Evolutionary conservation across 2,329 filamentous ascomycete genomes (phyloP).

Genomic region (Pezicula neosporulosa): DNA sequence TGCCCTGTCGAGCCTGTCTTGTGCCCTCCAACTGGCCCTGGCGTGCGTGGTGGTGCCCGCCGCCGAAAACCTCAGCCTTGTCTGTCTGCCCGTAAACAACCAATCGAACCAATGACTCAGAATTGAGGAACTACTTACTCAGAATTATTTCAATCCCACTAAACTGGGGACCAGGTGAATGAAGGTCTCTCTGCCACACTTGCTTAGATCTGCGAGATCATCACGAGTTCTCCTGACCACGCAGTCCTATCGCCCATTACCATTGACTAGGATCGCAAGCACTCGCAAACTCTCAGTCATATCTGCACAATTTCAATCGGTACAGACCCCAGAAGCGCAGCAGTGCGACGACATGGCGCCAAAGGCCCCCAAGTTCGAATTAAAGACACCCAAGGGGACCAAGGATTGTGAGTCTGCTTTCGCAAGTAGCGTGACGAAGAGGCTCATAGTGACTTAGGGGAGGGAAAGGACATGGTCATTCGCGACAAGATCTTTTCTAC

Average conservation of each 20-base stretch:
- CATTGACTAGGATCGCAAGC: constrained; percentile 10
- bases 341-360: constrained; percentile 26
- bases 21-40: too few relatives aligned
- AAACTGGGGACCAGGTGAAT: constrained; percentile 19
- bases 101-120: constrained; percentile 24
- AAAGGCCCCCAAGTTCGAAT: constrained; percentile 53
- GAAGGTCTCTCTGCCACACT: constrained; percentile 20
- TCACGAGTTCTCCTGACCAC: constrained; percentile 13
- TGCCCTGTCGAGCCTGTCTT: constrained; percentile 1
- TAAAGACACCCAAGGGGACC: constrained; percentile 90
- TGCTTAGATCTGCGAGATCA: constrained; percentile 27
- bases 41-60: neutral
- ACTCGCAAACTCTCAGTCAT: constrained; percentile 17
- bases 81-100: constrained; percentile 9
- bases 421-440: constrained; percentile 16
- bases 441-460: constrained; percentile 41
- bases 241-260: constrained; percentile 5
- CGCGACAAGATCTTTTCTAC: constrained; percentile 76
- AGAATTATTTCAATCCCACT: constrained; percentile 8
- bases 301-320: constrained; percentile 2
- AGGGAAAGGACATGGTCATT: constrained; percentile 74
- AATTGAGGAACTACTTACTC: constrained; percentile 11
- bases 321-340: neutral
- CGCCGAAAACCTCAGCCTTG: constrained; percentile 16
- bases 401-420: constrained; percentile 62